Evolutionary conservation across 202 grass and related monocot genomes (phyloP).

Genomic region (Zizania palustris): DNA sequence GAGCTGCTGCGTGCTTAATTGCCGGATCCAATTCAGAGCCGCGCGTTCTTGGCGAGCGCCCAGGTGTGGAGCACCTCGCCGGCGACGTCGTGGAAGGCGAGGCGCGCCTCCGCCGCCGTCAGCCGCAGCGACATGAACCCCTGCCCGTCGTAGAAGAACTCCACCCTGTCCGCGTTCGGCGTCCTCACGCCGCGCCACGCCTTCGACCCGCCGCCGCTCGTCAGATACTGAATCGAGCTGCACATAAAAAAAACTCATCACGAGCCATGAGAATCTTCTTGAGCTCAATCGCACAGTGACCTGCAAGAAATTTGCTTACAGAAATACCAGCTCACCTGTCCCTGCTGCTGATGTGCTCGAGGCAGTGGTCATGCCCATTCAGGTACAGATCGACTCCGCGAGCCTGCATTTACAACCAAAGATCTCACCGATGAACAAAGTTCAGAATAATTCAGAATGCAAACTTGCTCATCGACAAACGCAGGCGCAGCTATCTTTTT

Average conservation of each 20-base stretch:
- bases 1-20: no score
- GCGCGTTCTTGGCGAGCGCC: conserved; percentile 40
- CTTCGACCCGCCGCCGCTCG: conserved; percentile 65
- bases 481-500: background rate
- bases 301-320: background rate
- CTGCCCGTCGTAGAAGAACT: conserved; percentile 76
- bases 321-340: conserved; percentile 48
- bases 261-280: no score
- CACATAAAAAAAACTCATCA: background rate
- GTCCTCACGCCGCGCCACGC: conserved; percentile 58
- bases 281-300: no score
- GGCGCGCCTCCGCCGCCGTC: conserved; percentile 17
- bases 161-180: conserved; percentile 46
- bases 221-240: conserved; percentile 59
- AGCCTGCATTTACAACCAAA: conserved; percentile 38
- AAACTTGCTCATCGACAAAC: background rate
- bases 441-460: background rate
- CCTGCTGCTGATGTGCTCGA: conserved; percentile 68
- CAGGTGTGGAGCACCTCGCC: conserved; percentile 50
- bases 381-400: conserved; percentile 60
- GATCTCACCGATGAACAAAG: background rate
- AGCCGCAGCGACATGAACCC: conserved; percentile 62
- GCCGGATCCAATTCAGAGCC: no score
- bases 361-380: conserved; percentile 74
- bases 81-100: conserved; percentile 48